Evolutionary conservation across 2,329 filamentous ascomycete species (phyloP).

Genomic region (Chaetomiaceae sp.): DNA sequence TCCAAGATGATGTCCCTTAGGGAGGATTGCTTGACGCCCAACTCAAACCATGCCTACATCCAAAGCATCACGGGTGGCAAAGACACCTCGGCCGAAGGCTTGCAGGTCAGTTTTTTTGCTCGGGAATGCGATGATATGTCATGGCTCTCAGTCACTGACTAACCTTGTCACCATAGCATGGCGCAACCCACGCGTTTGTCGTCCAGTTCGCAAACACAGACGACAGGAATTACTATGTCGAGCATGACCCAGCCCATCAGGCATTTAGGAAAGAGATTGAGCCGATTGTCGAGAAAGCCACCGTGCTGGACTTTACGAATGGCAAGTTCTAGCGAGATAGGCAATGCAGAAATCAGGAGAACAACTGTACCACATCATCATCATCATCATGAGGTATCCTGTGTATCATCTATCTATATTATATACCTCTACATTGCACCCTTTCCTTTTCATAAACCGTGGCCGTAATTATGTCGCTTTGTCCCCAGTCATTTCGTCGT

Average conservation of each 20-base stretch:
- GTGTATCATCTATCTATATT: no score
- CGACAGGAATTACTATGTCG: slow-evolving; percentile 41
- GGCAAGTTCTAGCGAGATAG: slow-evolving; percentile 11
- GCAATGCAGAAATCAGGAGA: no score
- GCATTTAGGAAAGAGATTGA: slow-evolving; percentile 35
- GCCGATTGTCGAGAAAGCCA: slow-evolving; percentile 34
- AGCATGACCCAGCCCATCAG: slow-evolving; percentile 37
- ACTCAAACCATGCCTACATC: slow-evolving; percentile 57
- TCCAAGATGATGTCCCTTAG: slow-evolving; percentile 51
- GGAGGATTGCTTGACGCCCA: slow-evolving; percentile 56
- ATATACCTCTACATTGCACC: background rate
- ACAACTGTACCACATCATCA: no score
- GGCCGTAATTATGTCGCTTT: background rate
- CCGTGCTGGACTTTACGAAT: slow-evolving; percentile 37
- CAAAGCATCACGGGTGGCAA: slow-evolving; percentile 53
- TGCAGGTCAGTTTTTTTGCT: slow-evolving; percentile 48
- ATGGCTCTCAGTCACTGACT: background rate
- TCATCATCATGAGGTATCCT: no score
- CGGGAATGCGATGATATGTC: no score
- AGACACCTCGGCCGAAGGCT: slow-evolving; percentile 59
- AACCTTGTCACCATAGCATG: slow-evolving; percentile 30
- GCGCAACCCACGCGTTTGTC: slow-evolving; percentile 41
- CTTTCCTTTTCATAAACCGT: background rate
- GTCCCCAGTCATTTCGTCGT: background rate
- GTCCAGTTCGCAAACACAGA: slow-evolving; percentile 37